Conservation (phyloP, 2,329 filamentous ascomycete genomes). For the Colletotrichum sp. region DNA sequence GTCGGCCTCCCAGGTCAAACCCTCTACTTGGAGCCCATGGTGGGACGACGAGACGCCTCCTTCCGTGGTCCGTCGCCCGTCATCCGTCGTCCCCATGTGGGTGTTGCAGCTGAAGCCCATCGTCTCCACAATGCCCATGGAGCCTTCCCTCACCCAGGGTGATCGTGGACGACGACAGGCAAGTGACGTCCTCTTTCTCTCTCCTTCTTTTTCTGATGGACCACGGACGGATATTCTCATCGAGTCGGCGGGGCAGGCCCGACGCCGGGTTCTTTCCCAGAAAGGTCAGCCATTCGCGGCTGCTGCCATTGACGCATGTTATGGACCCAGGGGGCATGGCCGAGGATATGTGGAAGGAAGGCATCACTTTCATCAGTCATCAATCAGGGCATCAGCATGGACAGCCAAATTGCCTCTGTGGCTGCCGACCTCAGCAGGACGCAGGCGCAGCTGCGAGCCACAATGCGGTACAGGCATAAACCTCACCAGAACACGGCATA, state of each 20-base stretch:
- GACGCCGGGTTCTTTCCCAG: background rate
- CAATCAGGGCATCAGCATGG: background rate
- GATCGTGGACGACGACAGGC: background rate
- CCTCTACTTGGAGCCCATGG: background rate
- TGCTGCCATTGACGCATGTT: background rate
- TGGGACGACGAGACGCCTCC: slow-evolving; percentile 15
- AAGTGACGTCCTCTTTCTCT: background rate
- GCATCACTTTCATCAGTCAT: background rate
- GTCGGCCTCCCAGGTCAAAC: background rate
- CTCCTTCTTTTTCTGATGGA: background rate
- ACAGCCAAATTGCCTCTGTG: background rate
- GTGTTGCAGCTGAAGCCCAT: background rate
- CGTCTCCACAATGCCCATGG: background rate
- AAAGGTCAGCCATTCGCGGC: background rate
- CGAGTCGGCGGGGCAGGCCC: background rate
- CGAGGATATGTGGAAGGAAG: background rate
- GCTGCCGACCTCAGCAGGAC: background rate
- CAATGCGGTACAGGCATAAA: background rate
- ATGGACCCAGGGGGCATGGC: background rate
- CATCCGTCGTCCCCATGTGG: background rate
- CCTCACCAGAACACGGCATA: background rate
- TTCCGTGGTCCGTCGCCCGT: slow-evolving; percentile 2
- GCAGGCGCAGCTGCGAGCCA: background rate
- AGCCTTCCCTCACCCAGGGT: background rate
- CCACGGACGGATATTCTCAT: background rate